These are phyloP conservation scores for Penicillium sp. DNA, from an alignment of 2,329 filamentous ascomycete species.

Conservation along the genomic window DNA sequence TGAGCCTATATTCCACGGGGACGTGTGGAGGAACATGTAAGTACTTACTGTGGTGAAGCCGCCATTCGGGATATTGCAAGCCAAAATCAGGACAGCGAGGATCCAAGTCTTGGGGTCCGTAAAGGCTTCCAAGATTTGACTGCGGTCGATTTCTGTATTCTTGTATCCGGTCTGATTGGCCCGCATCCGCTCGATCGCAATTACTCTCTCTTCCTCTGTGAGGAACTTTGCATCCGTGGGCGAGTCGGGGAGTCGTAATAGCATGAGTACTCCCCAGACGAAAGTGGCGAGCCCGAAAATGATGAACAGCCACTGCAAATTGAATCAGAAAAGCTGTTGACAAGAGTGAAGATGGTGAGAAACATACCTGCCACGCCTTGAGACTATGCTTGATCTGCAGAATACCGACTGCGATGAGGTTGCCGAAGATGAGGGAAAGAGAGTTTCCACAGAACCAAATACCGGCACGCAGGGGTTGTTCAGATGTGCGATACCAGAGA, in stretches of 20 bases:
- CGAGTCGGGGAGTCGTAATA: slow-evolving; percentile 28
- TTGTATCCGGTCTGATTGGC: slow-evolving; percentile 31
- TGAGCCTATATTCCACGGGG: neutral
- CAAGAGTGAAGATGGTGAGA: neutral
- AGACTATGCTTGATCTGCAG: slow-evolving; percentile 26
- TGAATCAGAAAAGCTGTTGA: neutral
- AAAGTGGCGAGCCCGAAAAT: slow-evolving; percentile 32
- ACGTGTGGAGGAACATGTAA: neutral
- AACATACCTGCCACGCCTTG: slow-evolving; percentile 28
- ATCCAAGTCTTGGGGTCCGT: slow-evolving; percentile 18
- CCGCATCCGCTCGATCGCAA: slow-evolving; percentile 26
- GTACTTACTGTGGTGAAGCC: slow-evolving; percentile 31
- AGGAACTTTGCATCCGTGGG: slow-evolving; percentile 27
- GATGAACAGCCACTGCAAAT: slow-evolving; percentile 26
- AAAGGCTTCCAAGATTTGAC: slow-evolving; percentile 42
- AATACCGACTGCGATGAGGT: slow-evolving; percentile 30
- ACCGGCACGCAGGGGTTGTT: slow-evolving; percentile 35
- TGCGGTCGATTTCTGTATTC: slow-evolving; percentile 46
- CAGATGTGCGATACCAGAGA: slow-evolving; percentile 33
- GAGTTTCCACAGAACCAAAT: slow-evolving; percentile 37
- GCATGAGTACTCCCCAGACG: slow-evolving; percentile 26
- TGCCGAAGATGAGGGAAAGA: slow-evolving; percentile 30
- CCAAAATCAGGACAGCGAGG: slow-evolving; percentile 31
- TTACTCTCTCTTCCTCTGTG: slow-evolving; percentile 22
- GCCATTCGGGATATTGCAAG: slow-evolving; percentile 41